phyloP scores from a whole-genome alignment of 2,329 filamentous ascomycete genomes.

The Fusarium zealandicum region DNA sequence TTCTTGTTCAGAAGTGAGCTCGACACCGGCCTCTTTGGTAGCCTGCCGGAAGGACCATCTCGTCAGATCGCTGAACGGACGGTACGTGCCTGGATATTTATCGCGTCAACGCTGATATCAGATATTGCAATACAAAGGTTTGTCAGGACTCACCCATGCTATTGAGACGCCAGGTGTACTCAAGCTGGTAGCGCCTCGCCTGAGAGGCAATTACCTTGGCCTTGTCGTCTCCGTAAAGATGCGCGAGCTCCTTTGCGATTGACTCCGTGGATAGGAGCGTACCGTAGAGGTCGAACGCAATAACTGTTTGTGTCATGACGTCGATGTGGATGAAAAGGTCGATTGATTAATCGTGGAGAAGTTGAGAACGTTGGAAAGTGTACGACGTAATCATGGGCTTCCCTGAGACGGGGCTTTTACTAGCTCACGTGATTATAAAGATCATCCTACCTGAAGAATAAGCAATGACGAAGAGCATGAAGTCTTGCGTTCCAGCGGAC shows the following conservation, averaged over 20 bases:
- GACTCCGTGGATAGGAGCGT: constrained; percentile 76
- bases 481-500: too few relatives aligned
- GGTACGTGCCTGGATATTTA: constrained; percentile 53
- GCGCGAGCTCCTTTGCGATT: constrained; percentile 65
- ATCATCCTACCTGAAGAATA: too few relatives aligned
- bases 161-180: constrained; percentile 79
- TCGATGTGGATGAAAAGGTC: not conserved
- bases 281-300: constrained; percentile 80
- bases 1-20: constrained; percentile 54
- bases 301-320: constrained; percentile 50
- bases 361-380: too few relatives aligned
- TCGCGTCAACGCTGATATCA: too few relatives aligned
- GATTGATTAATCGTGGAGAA: too few relatives aligned
- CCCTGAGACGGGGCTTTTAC: too few relatives aligned
- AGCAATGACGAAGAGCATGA: too few relatives aligned
- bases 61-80: constrained; percentile 67
- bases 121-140: not conserved
- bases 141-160: constrained; percentile 68
- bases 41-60: constrained; percentile 68
- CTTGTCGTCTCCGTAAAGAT: constrained; percentile 64
- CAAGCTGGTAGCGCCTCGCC: constrained; percentile 75
- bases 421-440: too few relatives aligned
- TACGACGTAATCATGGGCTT: too few relatives aligned
- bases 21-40: constrained; percentile 61
- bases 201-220: constrained; percentile 63